Percentiles rank a stretch among this genome's conserved stretches.
Conservation (phyloP, 1,284 basidiomycete genomes). For the Caloboletus firmus region DNA sequence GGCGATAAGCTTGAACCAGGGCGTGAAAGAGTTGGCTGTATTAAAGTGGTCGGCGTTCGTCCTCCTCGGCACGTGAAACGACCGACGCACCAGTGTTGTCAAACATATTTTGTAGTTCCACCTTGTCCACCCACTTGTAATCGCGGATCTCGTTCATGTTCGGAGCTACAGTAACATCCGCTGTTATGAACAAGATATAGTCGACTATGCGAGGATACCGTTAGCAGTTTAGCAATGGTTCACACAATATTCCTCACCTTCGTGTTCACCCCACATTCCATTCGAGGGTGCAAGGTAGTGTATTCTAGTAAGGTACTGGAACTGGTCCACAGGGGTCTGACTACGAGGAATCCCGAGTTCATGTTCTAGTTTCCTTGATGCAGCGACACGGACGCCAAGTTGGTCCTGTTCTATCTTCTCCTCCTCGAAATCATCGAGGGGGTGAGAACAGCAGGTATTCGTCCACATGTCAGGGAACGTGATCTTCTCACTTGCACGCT, state of each 20-base stretch:
- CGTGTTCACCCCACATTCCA: slow-evolving; percentile 98
- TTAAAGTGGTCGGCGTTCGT: slow-evolving; percentile 9
- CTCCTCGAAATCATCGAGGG: slow-evolving; percentile 86
- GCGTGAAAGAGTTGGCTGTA: slow-evolving; percentile 87
- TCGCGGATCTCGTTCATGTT: slow-evolving; percentile 94
- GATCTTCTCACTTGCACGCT: slow-evolving; percentile 96
- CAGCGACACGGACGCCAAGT: slow-evolving; percentile 85
- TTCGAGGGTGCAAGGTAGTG: slow-evolving; percentile 96
- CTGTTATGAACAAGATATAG: slow-evolving; percentile 95
- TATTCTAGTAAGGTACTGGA: slow-evolving; percentile 95
- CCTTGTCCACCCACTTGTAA: slow-evolving; percentile 88
- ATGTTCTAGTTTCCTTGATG: slow-evolving; percentile 93
- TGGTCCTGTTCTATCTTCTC: slow-evolving; percentile 81
- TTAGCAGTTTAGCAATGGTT: slow-evolving; percentile 1
- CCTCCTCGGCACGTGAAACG: not conserved
- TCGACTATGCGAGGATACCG: slow-evolving; percentile 66
- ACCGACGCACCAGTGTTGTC: slow-evolving; percentile 63
- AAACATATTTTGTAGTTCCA: slow-evolving; percentile 91
- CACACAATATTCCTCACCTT: slow-evolving; percentile 59
- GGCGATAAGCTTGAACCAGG: slow-evolving; percentile 99
- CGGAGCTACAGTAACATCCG: slow-evolving; percentile 81
- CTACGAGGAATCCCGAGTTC: slow-evolving; percentile 89
- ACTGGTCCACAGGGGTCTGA: slow-evolving; percentile 81
- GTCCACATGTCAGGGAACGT: slow-evolving; percentile 99
- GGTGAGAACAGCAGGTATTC: slow-evolving; percentile 99